Evolutionary conservation across 345 rosid genomes (phyloP).

Genomic region (Arabis hirsuta): DNA sequence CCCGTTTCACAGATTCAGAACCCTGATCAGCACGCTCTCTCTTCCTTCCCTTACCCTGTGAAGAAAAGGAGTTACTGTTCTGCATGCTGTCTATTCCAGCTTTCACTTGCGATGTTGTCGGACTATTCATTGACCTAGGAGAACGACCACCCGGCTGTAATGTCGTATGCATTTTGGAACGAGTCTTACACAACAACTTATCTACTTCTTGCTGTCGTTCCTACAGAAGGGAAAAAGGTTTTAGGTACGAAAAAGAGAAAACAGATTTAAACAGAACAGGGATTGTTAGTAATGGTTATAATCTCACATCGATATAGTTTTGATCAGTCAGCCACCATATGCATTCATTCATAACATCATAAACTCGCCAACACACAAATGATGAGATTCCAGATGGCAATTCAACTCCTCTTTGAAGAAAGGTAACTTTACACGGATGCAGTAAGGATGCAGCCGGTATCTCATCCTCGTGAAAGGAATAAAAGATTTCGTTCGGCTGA

Average conservation of each 20-base stretch:
- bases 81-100: constrained; percentile 69
- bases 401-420: constrained; percentile 78
- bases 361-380: constrained; percentile 85
- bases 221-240: constrained; percentile 37
- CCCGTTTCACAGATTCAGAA: constrained; percentile 77
- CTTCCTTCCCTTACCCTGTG: constrained; percentile 88
- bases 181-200: constrained; percentile 65
- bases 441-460: constrained; percentile 84
- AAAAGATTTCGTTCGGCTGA: constrained; percentile 91
- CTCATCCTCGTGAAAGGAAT: constrained; percentile 94
- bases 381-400: constrained; percentile 81
- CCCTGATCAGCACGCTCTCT: constrained; percentile 86
- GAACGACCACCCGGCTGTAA: constrained; percentile 81
- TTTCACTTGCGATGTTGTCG: constrained; percentile 73
- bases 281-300: neutral
- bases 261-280: neutral
- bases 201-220: constrained; percentile 84
- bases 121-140: constrained; percentile 78
- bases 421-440: constrained; percentile 96
- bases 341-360: constrained; percentile 69
- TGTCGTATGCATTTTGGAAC: constrained; percentile 79
- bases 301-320: constrained; percentile 82
- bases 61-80: constrained; percentile 56
- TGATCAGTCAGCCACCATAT: constrained; percentile 98
- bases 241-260: neutral